Evolutionary conservation across 805 yeast genomes (phyloP), one percentile per base, ranked within the genome.

Genomic region (Candida broadrunensis): DNA sequence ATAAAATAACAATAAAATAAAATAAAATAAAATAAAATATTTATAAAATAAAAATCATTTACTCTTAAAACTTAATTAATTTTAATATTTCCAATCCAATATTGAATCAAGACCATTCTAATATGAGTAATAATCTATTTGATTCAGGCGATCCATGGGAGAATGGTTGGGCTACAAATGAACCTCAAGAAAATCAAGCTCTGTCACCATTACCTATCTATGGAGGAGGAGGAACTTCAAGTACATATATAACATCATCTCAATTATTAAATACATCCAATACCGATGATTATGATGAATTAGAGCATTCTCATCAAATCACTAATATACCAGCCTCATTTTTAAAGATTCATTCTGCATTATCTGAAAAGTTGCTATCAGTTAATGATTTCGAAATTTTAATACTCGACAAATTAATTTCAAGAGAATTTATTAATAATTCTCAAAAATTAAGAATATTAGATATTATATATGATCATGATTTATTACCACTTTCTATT

Each of bases 121-220:
- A n/a, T n/a, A 24, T 29, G 32, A 29, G 32, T 15, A 29, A 29
- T 29, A 29, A 18, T 13, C n/a, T 29, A 29, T 29, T 29, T 18
- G 5, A 17, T 8, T n/a, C 40, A 3, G 61, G 60, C 16, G 71
- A 67, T 43, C 68, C 70, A 2, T 68, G 71, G 63, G 67, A 59
- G 38, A 67, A 67, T 43, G 71, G 70, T 19, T 66, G 72, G 72
- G 58, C 62, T 14, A 42, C 47, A 11, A 49, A 48, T 4, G 49
- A 51, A 14, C 41, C 18, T 12, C 38, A 33, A 2, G 30, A 17
- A 20, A 24, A 32, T 17, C 15, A n/a, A 27, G 21, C 17, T 11
- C 24, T 35, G 13, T 42, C 47, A 19, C 18, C 32, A 5, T 4
- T 29, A 14, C 32, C 32, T 5, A 29, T 29, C 18, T 29, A 29